Conservation (phyloP, 352 stramenopile genomes). For the Globisporangium okanoganense region DNA sequence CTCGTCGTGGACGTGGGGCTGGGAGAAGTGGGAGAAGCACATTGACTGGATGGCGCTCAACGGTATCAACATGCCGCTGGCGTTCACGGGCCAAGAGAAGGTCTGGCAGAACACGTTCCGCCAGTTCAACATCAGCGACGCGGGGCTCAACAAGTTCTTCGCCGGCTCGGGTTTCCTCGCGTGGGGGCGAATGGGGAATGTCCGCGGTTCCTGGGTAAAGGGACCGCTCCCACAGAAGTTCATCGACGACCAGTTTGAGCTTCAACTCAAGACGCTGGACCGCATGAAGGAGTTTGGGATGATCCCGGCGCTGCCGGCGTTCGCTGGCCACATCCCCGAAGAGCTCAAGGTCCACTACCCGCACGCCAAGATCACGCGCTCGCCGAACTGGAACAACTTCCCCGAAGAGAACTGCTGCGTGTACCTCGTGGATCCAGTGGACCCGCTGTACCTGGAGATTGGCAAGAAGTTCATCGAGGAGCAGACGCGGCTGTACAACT, state of each 20-base stretch:
- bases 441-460: conserved; percentile 82
- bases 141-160: conserved; percentile 86
- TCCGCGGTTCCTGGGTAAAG: conserved; percentile 83
- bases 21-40: conserved; percentile 86
- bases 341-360: conserved; percentile 72
- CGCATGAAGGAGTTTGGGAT: conserved; percentile 88
- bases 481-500: conserved; percentile 57
- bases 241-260: conserved; percentile 74
- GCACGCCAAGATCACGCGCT: conserved; percentile 73
- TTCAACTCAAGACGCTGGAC: conserved; percentile 81
- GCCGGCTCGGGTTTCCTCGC: conserved; percentile 84
- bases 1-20: conserved; percentile 86
- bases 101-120: conserved; percentile 87
- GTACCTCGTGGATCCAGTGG: conserved; percentile 76
- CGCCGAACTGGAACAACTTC: conserved; percentile 77
- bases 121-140: conserved; percentile 73
- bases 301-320: conserved; percentile 86
- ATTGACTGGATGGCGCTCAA: conserved; percentile 94
- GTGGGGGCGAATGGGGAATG: conserved; percentile 89
- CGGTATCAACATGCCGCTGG: conserved; percentile 89
- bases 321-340: conserved; percentile 86
- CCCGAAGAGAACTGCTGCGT: conserved; percentile 80
- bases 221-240: conserved; percentile 79
- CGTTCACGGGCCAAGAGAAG: conserved; percentile 88
- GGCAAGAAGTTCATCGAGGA: conserved; percentile 74